Percentiles rank a stretch among this genome's conserved stretches.
These are phyloP conservation scores for Cordyceps sp. DNA, from an alignment of 2,329 filamentous ascomycete species.

Conservation along the genomic window DNA sequence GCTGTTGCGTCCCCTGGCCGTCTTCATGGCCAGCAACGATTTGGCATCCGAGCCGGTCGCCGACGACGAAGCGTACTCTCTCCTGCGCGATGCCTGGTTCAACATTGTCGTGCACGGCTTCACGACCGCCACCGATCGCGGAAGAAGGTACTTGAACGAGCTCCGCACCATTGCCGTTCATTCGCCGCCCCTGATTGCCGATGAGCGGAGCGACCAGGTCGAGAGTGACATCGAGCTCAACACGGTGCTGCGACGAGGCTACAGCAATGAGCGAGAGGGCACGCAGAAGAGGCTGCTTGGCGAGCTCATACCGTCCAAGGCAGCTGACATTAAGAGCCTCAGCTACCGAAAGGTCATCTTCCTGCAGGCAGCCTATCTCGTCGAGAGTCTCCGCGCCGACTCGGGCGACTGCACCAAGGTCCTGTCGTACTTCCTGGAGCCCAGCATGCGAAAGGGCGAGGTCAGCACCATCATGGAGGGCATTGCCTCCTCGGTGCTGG, in stretches of 20 bases:
- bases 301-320: conserved; percentile 57
- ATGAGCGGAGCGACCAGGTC: conserved; percentile 74
- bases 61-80: conserved; percentile 53
- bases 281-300: conserved; percentile 68
- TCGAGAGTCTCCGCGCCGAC: conserved; percentile 75
- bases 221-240: conserved; percentile 97
- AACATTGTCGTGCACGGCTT: conserved; percentile 95
- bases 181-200: conserved; percentile 73
- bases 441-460: conserved; percentile 53
- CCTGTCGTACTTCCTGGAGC: conserved; percentile 86
- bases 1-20: conserved; percentile 71
- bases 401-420: conserved; percentile 82
- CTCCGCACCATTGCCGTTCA: conserved; percentile 73
- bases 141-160: conserved; percentile 57
- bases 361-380: conserved; percentile 73
- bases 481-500: conserved; percentile 51
- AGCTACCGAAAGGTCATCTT: conserved; percentile 89
- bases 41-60: conserved; percentile 28
- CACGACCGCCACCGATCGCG: conserved; percentile 54
- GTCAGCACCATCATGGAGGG: conserved; percentile 49
- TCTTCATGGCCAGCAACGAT: conserved; percentile 57
- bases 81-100: conserved; percentile 91
- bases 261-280: conserved; percentile 59
- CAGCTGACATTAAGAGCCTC: conserved; percentile 62
- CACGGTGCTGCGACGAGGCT: conserved; percentile 74